Percentiles rank a stretch among this genome's conserved stretches.
Conservation (phyloP, 176 grass and related monocot species). For the Ensete ventricosum region DNA sequence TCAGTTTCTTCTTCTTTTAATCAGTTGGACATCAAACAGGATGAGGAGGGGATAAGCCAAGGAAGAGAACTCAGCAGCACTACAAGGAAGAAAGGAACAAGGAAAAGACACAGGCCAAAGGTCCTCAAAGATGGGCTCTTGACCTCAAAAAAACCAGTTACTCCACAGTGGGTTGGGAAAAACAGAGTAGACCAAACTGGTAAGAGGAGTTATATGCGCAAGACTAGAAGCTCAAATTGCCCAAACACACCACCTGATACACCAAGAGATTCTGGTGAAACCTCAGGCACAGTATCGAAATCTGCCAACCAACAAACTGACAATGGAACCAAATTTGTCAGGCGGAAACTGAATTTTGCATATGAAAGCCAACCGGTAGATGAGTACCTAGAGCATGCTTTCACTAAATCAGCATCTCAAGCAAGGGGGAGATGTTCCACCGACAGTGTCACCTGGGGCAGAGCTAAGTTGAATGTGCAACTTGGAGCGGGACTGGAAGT, state of each 20-base stretch:
- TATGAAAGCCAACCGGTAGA: conserved; percentile 18
- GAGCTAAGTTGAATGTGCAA: conserved; percentile 2
- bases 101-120: conserved; percentile 55
- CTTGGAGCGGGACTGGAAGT: conserved; percentile 18
- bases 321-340: conserved; percentile 24
- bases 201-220: conserved; percentile 41
- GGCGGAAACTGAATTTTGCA: conserved; percentile 38
- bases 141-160: conserved; percentile 11
- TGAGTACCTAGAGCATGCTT: conserved; percentile 7
- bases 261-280: conserved; percentile 5
- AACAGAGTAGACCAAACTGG: conserved; percentile 23
- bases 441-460: conserved; percentile 23
- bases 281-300: conserved; percentile 8
- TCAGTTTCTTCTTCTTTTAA: background rate
- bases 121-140: conserved; percentile 39
- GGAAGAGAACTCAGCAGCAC: conserved; percentile 17
- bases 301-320: conserved; percentile 4
- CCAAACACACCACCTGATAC: conserved; percentile 11
- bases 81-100: conserved; percentile 15
- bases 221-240: conserved; percentile 33
- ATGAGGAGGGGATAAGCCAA: conserved; percentile 10
- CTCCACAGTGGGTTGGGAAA: conserved; percentile 19
- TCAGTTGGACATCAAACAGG: conserved; percentile 5
- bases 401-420: background rate
- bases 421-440: background rate